Evolutionary conservation across 1,139 yeast genomes (phyloP).

Genomic region (Protomyces inundatus): DNA sequence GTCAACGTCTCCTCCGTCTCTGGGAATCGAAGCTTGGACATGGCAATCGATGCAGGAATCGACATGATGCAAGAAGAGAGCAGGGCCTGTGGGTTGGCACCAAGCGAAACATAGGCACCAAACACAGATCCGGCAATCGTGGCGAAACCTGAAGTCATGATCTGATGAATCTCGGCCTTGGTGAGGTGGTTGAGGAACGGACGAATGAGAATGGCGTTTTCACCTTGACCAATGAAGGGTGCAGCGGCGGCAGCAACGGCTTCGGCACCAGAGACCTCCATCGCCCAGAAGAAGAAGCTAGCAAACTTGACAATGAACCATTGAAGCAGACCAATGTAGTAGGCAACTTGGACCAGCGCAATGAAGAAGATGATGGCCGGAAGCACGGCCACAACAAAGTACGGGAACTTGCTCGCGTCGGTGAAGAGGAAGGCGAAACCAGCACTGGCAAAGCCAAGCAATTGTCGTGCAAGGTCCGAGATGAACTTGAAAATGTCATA

Average conservation of each 20-base stretch:
- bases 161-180: conserved; percentile 59
- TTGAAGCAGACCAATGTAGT: conserved; percentile 57
- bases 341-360: conserved; percentile 58
- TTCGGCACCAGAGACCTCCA: conserved; percentile 61
- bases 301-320: conserved; percentile 61
- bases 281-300: conserved; percentile 56
- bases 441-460: conserved; percentile 56
- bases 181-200: conserved; percentile 60
- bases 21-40: conserved; percentile 58
- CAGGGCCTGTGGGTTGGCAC: conserved; percentile 59
- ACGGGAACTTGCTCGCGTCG: conserved; percentile 43
- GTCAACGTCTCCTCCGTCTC: conserved; percentile 57
- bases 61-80: conserved; percentile 68
- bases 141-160: conserved; percentile 63
- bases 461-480: conserved; percentile 54
- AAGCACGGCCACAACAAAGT: conserved; percentile 57
- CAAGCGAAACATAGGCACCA: conserved; percentile 61
- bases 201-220: conserved; percentile 58
- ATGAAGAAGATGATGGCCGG: conserved; percentile 63
- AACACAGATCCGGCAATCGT: conserved; percentile 64
- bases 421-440: conserved; percentile 60
- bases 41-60: conserved; percentile 61
- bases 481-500: conserved; percentile 61
- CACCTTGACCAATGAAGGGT: conserved; percentile 67
- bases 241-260: conserved; percentile 66